Evolutionary conservation across 1,284 basidiomycete genomes (phyloP).

Genomic region (Apiotrichum sp.): DNA sequence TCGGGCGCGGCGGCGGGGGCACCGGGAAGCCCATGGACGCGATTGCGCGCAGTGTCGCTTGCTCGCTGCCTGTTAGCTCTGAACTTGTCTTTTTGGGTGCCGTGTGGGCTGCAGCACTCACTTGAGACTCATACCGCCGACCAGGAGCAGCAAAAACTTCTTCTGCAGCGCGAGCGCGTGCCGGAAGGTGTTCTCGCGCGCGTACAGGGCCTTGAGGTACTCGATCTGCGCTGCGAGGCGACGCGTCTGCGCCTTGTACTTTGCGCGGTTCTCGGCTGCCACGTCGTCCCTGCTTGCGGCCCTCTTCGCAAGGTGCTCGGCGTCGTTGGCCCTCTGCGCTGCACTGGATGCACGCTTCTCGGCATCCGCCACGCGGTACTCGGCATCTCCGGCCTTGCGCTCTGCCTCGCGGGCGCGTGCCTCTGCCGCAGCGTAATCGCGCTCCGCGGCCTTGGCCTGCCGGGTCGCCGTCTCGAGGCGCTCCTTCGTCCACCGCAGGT

Average conservation of each 20-base stretch:
- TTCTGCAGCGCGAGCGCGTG: constrained; percentile 80
- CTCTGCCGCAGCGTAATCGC: background rate
- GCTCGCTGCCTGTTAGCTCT: constrained; percentile 67
- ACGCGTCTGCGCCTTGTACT: constrained; percentile 32
- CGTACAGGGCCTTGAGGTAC: constrained; percentile 87
- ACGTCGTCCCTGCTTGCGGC: too few species aligned
- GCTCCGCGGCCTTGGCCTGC: constrained; percentile 18
- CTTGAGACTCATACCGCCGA: constrained; percentile 63
- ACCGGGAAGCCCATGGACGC: constrained; percentile 66
- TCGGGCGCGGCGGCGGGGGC: constrained; percentile 42
- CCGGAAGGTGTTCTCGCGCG: constrained; percentile 73
- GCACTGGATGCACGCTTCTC: background rate
- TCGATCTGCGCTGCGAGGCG: constrained; percentile 57
- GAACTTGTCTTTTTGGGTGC: too few species aligned
- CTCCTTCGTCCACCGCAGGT: constrained; percentile 3
- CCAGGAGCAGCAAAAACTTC: constrained; percentile 54
- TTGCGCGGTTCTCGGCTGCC: constrained; percentile 8
- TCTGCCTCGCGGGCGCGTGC: background rate
- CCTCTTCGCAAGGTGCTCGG: background rate
- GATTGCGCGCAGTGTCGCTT: constrained; percentile 69
- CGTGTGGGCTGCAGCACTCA: constrained; percentile 39
- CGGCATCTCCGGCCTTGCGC: background rate
- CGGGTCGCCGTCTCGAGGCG: constrained; percentile 9
- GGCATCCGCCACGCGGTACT: background rate
- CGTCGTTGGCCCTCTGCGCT: too few species aligned